phyloP scores from a whole-genome alignment of 2,329 filamentous ascomycete genomes.

The Ophiostoma quercus region DNA sequence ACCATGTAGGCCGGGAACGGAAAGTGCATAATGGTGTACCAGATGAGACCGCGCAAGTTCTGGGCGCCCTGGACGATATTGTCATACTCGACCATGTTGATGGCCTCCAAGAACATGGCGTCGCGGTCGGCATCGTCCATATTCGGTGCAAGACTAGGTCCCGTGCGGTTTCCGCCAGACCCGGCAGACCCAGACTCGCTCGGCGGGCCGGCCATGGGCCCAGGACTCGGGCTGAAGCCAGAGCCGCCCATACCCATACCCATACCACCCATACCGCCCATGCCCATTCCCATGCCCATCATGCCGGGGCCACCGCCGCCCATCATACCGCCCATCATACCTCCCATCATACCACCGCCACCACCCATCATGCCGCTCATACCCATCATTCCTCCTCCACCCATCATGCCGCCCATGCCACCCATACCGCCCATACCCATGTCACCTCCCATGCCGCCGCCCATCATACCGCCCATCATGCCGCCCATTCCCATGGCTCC shows the following conservation, averaged over 20 bases:
- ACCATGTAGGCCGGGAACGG: conserved; percentile 59
- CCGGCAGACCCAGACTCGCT: neutral
- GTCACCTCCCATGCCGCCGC: conserved; percentile 6
- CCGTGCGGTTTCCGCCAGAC: neutral
- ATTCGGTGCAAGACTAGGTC: conserved; percentile 1
- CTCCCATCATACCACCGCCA: neutral
- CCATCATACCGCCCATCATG: conserved; percentile 5
- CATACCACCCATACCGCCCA: conserved; percentile 18
- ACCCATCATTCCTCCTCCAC: conserved; percentile 16
- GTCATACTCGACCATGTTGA: conserved; percentile 56
- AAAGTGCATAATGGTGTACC: conserved; percentile 57
- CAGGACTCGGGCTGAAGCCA: neutral
- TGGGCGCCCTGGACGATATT: conserved; percentile 50
- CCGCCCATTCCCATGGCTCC: conserved; percentile 8
- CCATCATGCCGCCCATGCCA: conserved; percentile 3
- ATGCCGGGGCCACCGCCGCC: conserved; percentile 13
- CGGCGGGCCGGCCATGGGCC: conserved; percentile 6
- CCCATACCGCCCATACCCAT: conserved; percentile 12
- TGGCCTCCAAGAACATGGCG: conserved; percentile 49
- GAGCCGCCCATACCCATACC: conserved; percentile 12
- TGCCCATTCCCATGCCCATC: conserved; percentile 13
- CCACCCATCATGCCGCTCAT: neutral
- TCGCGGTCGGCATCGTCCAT: conserved; percentile 46
- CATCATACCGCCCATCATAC: conserved; percentile 2
- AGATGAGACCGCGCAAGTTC: conserved; percentile 48